A percentile compares a stretch with the other conserved stretches of the same genome.
Evolutionary conservation across 306 rosid species (phyloP).

Genomic region (Cucurbita pepo): DNA sequence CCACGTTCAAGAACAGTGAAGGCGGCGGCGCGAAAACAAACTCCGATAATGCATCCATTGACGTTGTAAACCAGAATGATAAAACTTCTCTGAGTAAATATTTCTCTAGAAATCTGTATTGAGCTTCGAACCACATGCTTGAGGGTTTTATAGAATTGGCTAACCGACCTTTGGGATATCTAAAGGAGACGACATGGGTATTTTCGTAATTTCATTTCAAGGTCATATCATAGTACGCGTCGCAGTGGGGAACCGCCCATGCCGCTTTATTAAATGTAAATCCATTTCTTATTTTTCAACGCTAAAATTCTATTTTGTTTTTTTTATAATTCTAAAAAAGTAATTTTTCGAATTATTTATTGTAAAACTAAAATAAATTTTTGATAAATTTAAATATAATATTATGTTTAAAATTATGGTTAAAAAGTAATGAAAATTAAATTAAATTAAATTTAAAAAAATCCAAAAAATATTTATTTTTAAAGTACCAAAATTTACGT

Average conservation of each 20-base stretch:
- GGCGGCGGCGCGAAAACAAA: constrained; percentile 37
- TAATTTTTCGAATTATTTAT: too few species aligned
- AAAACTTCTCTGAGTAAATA: background rate
- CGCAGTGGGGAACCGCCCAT: background rate
- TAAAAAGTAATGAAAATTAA: too few species aligned
- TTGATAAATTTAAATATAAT: too few species aligned
- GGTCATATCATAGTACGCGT: background rate
- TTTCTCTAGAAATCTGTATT: background rate
- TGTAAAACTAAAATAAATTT: too few species aligned
- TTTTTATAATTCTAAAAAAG: background rate
- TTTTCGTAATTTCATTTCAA: background rate
- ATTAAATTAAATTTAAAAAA: too few species aligned
- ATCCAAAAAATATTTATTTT: too few species aligned
- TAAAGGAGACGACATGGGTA: background rate
- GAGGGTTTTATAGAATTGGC: background rate
- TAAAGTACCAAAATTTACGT: too few species aligned
- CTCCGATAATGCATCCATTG: constrained; percentile 2
- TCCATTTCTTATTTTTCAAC: background rate
- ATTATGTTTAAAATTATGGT: too few species aligned
- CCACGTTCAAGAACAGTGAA: constrained; percentile 22
- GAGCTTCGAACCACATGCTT: background rate
- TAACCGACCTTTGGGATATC: background rate
- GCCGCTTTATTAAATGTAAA: background rate
- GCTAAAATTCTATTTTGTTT: too few species aligned
- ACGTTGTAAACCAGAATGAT: background rate